Conservation (phyloP, 352 stramenopile genomes). For the Pythium utonaiense region DNA sequence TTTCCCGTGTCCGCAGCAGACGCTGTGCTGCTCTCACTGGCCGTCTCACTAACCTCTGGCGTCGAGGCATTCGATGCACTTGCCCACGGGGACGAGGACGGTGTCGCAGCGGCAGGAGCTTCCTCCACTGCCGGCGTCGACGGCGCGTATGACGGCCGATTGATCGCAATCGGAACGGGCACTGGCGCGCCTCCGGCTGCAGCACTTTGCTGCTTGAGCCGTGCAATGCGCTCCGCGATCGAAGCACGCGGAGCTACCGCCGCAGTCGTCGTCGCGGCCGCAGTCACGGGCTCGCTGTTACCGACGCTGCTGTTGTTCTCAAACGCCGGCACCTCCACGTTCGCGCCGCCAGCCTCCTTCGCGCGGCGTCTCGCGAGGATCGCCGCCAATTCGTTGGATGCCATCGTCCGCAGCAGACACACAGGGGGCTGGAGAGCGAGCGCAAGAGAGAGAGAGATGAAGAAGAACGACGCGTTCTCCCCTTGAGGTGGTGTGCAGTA, state of each 20-base stretch:
- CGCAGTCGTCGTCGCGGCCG: neutral
- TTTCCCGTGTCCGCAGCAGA: conserved; percentile 20
- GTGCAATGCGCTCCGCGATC: conserved; percentile 75
- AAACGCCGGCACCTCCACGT: conserved; percentile 25
- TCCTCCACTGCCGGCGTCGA: neutral
- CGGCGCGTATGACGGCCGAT: conserved; percentile 14
- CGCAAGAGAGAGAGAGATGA: too few relatives aligned
- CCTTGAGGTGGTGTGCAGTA: too few relatives aligned
- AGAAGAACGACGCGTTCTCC: too few relatives aligned
- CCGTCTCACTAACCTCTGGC: neutral
- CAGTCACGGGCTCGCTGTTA: conserved; percentile 15
- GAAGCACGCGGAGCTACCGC: conserved; percentile 31
- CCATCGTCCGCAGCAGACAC: too few relatives aligned
- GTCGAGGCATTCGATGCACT: conserved; percentile 1
- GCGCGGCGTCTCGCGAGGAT: conserved; percentile 75
- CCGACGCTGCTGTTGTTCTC: conserved; percentile 22
- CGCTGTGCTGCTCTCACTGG: conserved; percentile 11
- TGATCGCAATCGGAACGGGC: conserved; percentile 27
- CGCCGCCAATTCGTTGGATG: conserved; percentile 77
- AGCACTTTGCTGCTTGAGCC: conserved; percentile 64
- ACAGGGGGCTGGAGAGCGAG: too few relatives aligned
- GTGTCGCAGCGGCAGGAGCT: neutral
- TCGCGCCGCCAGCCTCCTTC: conserved; percentile 53
- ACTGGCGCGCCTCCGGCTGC: conserved; percentile 28
- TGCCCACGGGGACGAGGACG: conserved; percentile 4